These are phyloP conservation scores for Umbelopsis vinacea DNA, from an alignment of 192 early-diverging fungal species.

Conservation along the genomic window DNA sequence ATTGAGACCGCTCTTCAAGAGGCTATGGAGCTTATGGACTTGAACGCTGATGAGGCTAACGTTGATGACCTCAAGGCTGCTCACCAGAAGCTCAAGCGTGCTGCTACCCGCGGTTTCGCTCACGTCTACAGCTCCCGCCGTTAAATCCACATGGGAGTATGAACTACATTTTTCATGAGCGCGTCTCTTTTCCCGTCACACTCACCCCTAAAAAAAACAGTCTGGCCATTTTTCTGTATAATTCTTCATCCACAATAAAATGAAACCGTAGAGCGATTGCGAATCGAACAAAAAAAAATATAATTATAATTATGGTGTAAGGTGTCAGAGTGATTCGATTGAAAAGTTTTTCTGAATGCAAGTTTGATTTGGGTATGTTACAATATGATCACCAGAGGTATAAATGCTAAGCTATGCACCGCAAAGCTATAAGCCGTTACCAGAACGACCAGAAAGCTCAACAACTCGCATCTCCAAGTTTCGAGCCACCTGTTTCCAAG, in stretches of 20 bases:
- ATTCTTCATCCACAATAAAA: constrained; percentile 22
- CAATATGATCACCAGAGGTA: constrained; percentile 15
- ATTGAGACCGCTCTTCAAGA: constrained; percentile 77
- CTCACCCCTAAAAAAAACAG: constrained; percentile 12
- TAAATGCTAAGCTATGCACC: neutral
- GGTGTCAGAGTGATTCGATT: too few species aligned
- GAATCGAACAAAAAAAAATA: constrained; percentile 1
- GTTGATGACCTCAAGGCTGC: constrained; percentile 66
- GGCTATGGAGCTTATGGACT: constrained; percentile 75
- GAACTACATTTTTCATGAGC: neutral
- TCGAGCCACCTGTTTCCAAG: constrained; percentile 11
- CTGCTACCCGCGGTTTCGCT: constrained; percentile 68
- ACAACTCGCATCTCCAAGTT: constrained; percentile 17
- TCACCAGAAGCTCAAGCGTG: constrained; percentile 75
- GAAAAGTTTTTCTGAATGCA: neutral
- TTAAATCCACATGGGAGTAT: constrained; percentile 13
- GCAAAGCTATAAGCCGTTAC: neutral
- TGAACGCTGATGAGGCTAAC: constrained; percentile 60
- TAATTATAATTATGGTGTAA: neutral
- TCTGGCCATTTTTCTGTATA: constrained; percentile 24
- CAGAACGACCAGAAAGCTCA: constrained; percentile 17
- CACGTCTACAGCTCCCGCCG: constrained; percentile 45
- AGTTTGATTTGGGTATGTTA: neutral
- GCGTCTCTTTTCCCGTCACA: neutral
- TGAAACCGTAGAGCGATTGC: constrained; percentile 23